These are phyloP conservation scores for Alternaria longipes DNA, from an alignment of 2,329 filamentous ascomycete species.

Conservation along the genomic window DNA sequence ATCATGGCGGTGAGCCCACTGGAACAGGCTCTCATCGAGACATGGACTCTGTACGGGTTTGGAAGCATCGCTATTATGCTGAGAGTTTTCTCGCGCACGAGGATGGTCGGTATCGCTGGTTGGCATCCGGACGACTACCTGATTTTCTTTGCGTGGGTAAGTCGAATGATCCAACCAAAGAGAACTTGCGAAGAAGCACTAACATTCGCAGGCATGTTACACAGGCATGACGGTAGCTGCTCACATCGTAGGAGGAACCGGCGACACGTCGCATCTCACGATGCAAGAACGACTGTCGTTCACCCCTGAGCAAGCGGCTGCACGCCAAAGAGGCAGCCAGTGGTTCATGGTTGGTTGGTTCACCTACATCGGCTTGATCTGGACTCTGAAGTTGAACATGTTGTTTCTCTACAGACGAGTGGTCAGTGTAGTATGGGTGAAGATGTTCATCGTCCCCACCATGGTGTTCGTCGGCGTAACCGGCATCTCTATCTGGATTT, in stretches of 20 bases:
- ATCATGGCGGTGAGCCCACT: constrained; percentile 18
- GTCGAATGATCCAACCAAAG: not conserved
- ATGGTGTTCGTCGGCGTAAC: constrained; percentile 45
- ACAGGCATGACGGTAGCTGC: constrained; percentile 31
- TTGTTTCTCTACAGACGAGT: constrained; percentile 53
- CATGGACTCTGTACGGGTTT: constrained; percentile 51
- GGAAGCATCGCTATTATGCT: constrained; percentile 33
- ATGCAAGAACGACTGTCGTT: constrained; percentile 45
- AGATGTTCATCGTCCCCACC: constrained; percentile 50
- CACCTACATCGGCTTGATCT: constrained; percentile 51
- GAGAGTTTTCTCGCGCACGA: constrained; percentile 40
- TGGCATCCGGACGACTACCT: constrained; percentile 51
- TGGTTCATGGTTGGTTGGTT: constrained; percentile 34
- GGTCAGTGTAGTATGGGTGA: constrained; percentile 48
- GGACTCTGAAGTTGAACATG: constrained; percentile 56
- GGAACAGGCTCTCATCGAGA: constrained; percentile 31
- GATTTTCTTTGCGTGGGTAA: constrained; percentile 43
- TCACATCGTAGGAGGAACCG: constrained; percentile 40
- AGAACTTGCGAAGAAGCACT: not conserved
- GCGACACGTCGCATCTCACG: constrained; percentile 44
- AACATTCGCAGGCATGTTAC: constrained; percentile 21
- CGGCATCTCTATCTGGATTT: constrained; percentile 32
- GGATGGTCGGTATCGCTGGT: constrained; percentile 44
- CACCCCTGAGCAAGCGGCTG: constrained; percentile 33
- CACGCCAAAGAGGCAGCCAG: constrained; percentile 48